Evolutionary conservation across 2,329 filamentous ascomycete species (phyloP), one percentile per base, ranked within the genome.

Genomic region (Microdochium trichocladiopsis): DNA sequence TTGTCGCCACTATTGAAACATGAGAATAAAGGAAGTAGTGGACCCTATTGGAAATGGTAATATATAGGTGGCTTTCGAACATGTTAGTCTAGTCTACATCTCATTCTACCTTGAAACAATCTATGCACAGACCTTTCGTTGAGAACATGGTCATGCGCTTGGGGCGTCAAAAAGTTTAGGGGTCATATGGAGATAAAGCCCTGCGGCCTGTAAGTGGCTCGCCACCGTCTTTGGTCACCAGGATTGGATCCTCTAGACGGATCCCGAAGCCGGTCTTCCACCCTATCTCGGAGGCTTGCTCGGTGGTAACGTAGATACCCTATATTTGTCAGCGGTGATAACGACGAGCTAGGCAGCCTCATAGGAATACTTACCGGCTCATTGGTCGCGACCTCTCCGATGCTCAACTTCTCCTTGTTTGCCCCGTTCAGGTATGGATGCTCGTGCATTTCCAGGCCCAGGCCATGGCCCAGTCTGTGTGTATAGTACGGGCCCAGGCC

Each of bases 291-390:
- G 47, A 52, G 3, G 62, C 63, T 37, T 65, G 63, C 50, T 65
- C 62, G 16, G 57, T 57, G 9, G 63, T 64, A n/a, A 64, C 63
- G 24, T 65, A 64, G 3, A 63, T 65, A 4, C 63, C 63, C 62
- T 62, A 18, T 45, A 18, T 45, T 22, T 21, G 41, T 45, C 18
- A 22, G 21, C n/a, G 25, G 25, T 36, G 43, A 16, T 51, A 33
- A 4, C 45, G 21, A 11, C 4, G 3, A 9, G 24, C 18, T 24
- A 18, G 16, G 14, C 25, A 11, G n/a, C 1, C 2, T 18, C 16
- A 18, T 14, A 22, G 14, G 8, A 36, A 25, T 12, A 55, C 59
- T 41, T 57, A 64, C 62, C 41, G 63, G 63, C 49, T 65, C 63
- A 31, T 65, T 65, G 8, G 60, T 60, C 6, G 56, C 62, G 9